Percentiles rank a stretch among this genome's conserved stretches.
Conservation (phyloP, 2,329 filamentous ascomycete genomes). For the Delphinella strobiligena region DNA sequence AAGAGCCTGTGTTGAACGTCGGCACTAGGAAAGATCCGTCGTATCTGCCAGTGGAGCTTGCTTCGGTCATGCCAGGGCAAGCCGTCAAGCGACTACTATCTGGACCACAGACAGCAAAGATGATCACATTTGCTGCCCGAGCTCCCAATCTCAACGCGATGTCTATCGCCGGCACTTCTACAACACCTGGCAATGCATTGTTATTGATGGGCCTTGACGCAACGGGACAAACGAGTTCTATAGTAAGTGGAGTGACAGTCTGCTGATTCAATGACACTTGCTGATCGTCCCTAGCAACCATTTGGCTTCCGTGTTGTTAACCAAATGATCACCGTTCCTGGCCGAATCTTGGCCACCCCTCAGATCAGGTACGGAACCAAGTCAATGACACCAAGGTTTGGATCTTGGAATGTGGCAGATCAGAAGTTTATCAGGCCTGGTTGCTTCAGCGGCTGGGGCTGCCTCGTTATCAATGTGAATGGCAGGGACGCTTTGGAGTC, state of each 20-base stretch:
- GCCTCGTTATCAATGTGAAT: conserved; percentile 18
- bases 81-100: conserved; percentile 47
- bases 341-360: conserved; percentile 54
- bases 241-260: neutral
- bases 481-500: conserved; percentile 13
- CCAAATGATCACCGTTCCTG: conserved; percentile 58
- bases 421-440: conserved; percentile 45
- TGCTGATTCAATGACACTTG: neutral
- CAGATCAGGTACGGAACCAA: conserved; percentile 42
- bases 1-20: conserved; percentile 47
- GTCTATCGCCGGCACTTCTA: conserved; percentile 40
- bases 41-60: conserved; percentile 57
- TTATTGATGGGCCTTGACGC: conserved; percentile 45
- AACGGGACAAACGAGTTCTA: conserved; percentile 3
- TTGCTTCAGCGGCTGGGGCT: conserved; percentile 40
- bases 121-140: conserved; percentile 64
- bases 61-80: conserved; percentile 54
- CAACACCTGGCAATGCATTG: conserved; percentile 37
- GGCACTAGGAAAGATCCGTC: conserved; percentile 45
- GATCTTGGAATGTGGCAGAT: conserved; percentile 21
- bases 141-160: conserved; percentile 53
- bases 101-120: conserved; percentile 48
- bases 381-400: conserved; percentile 12
- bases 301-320: conserved; percentile 55
- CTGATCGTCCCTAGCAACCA: conserved; percentile 12